Percentiles rank a stretch among this genome's conserved stretches.
Evolutionary conservation across 805 yeast genomes (phyloP).

Genomic region (Maudiozyma barnettii): DNA sequence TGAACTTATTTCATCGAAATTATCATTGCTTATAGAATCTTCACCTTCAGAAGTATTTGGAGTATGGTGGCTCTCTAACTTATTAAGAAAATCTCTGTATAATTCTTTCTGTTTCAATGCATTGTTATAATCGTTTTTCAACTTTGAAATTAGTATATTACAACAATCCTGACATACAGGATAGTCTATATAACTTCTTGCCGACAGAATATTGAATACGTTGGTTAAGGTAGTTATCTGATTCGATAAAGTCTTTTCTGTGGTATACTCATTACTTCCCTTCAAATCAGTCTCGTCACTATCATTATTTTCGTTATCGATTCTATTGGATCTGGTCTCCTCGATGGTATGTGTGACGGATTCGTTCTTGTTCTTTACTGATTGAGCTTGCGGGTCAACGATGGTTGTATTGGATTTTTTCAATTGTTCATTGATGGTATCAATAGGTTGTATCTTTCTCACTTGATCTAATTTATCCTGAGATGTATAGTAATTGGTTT

Average conservation of each 20-base stretch:
- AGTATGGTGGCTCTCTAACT: slow-evolving; percentile 44
- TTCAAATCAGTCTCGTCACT: slow-evolving; percentile 16
- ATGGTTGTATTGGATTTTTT: slow-evolving; percentile 7
- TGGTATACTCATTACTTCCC: slow-evolving; percentile 17
- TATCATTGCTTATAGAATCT: too few species aligned
- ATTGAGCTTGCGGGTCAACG: slow-evolving; percentile 10
- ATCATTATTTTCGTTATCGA: slow-evolving; percentile 9
- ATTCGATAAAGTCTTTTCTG: slow-evolving; percentile 33
- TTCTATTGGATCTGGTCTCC: neutral
- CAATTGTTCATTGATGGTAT: slow-evolving; percentile 23
- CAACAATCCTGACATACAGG: slow-evolving; percentile 90
- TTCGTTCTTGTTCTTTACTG: slow-evolving; percentile 7
- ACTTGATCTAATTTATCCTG: slow-evolving; percentile 16
- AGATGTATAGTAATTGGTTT: slow-evolving; percentile 12
- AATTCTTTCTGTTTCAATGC: slow-evolving; percentile 69
- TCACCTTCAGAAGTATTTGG: slow-evolving; percentile 3
- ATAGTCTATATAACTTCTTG: slow-evolving; percentile 65
- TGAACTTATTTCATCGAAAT: slow-evolving; percentile 7
- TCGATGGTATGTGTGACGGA: neutral
- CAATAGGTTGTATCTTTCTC: slow-evolving; percentile 12
- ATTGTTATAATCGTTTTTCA: slow-evolving; percentile 62
- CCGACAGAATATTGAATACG: slow-evolving; percentile 63
- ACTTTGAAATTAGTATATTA: slow-evolving; percentile 47
- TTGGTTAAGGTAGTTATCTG: slow-evolving; percentile 47
- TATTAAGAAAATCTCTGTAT: slow-evolving; percentile 63